Base-by-base conservation (phyloP, 306 rosid genomes). In the Rosa lucieae region DNA sequence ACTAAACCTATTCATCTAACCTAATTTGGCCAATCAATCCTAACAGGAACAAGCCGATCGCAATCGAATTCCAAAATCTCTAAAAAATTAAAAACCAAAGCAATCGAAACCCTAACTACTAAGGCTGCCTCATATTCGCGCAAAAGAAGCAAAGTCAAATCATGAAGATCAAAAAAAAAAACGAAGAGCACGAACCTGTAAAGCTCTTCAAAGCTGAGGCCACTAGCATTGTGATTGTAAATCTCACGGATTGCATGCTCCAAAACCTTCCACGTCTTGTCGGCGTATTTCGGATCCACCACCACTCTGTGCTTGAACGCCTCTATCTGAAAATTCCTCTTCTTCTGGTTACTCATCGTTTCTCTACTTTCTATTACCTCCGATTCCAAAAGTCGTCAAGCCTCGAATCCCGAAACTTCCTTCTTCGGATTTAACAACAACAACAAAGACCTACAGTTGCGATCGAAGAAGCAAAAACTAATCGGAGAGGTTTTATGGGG, bases 151-250 rank as follows among this genome's bases (percentile, higher is more conserved):
- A 56, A 78, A 35, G 44, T 35, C 52, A 15, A 39, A 55, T 10
- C 29, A 77, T 23, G 9, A 61, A n/a, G 35, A 26, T 26, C 0
- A 26, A 26, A 29, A 40, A 76, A 65, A 39, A 70, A 48, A 9
- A 47, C 65, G 68, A 69, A 72, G 55, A 78, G 59, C 39, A 58
- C 15, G 77, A 85, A 94, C 98, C 98, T 92, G 85, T 94, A 94
- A 76, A 94, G 97, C 89, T 94, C 97, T 85, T 94, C 98, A 51
- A 94, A 94, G 82, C 98, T 94, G 68, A 94, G 96, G 44, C 98
- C 97, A 81, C 98, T 94, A 29, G 98, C 98, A 87, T 94, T 94
- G 79, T 92, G 98, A 66, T 92, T 94, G 84, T 94, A 92, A 77
- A 94, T 94, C 88, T 94, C 98, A 35, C 87, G 86, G 78, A 91